phyloP scores from a whole-genome alignment of 495 filamentous ascomycete genomes.

The Aspergillus heteromorphus region DNA sequence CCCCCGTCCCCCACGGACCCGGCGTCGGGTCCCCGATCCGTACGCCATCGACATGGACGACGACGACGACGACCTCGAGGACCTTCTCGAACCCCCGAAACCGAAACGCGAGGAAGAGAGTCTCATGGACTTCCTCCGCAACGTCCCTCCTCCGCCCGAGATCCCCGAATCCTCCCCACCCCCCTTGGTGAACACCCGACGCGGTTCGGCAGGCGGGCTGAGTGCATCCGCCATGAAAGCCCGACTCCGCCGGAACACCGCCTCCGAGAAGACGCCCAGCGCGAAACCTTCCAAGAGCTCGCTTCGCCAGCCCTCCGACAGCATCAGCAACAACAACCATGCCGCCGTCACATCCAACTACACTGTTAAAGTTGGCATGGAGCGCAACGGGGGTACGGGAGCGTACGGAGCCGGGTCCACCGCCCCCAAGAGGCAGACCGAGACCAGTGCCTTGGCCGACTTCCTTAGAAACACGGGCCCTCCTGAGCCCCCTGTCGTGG shows the following conservation, averaged over 20 bases:
- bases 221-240: constrained; percentile 53
- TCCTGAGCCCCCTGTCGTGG: constrained; percentile 41
- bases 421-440: constrained; percentile 30
- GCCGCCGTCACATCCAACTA: constrained; percentile 29
- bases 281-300: constrained; percentile 30
- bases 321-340: no score
- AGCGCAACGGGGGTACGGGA: constrained; percentile 28
- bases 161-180: constrained; percentile 31
- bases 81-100: constrained; percentile 44
- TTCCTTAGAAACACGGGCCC: constrained; percentile 75
- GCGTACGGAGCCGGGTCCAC: constrained; percentile 15
- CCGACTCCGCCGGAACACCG: constrained; percentile 48
- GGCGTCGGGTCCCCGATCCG: constrained; percentile 74
- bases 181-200: constrained; percentile 28
- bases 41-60: constrained; percentile 87
- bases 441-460: constrained; percentile 70
- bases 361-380: constrained; percentile 33
- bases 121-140: constrained; percentile 83
- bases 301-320: constrained; percentile 28
- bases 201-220: constrained; percentile 49
- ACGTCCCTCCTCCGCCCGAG: constrained; percentile 65
- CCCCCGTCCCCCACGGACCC: constrained; percentile 52
- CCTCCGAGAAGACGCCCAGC: constrained; percentile 21
- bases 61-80: constrained; percentile 70
- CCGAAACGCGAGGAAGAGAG: constrained; percentile 56